Conservation (phyloP, 192 early-diverging fungal genomes). For the Piromyces sp. region DNA sequence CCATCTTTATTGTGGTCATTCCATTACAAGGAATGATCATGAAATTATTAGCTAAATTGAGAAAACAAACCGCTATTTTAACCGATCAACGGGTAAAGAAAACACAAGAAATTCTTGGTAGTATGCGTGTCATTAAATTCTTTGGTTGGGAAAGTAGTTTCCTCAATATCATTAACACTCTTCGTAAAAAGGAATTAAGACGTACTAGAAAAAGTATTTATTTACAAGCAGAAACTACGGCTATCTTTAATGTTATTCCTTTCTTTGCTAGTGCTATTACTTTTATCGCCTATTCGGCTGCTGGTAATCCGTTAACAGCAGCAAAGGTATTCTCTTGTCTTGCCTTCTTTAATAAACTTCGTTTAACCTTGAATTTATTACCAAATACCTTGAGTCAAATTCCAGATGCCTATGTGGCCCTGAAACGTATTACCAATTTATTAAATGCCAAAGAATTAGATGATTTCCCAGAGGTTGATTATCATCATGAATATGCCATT, state of each 20-base stretch:
- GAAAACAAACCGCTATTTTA: slow-evolving; percentile 25
- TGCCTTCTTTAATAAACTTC: slow-evolving; percentile 77
- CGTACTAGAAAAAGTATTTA: no score
- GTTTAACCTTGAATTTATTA: slow-evolving; percentile 70
- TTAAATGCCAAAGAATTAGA: slow-evolving; percentile 36
- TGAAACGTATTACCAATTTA: slow-evolving; percentile 62
- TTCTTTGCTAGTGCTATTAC: no score
- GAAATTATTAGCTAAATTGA: slow-evolving; percentile 13
- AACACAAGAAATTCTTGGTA: slow-evolving; percentile 45
- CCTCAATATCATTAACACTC: slow-evolving; percentile 1
- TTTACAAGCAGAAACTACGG: no score
- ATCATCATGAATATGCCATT: slow-evolving; percentile 42
- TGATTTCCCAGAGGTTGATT: slow-evolving; percentile 44
- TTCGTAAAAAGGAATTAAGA: slow-evolving; percentile 7
- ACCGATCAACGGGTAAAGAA: slow-evolving; percentile 58
- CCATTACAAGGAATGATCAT: slow-evolving; percentile 21
- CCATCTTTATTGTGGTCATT: slow-evolving; percentile 13
- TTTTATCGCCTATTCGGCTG: not conserved
- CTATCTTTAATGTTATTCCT: no score
- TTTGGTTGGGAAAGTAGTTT: slow-evolving; percentile 41
- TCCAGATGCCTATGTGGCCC: slow-evolving; percentile 70
- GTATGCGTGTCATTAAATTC: slow-evolving; percentile 60
- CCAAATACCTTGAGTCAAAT: slow-evolving; percentile 60
- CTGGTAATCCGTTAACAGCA: slow-evolving; percentile 11
- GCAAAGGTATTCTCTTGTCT: slow-evolving; percentile 62